A percentile compares a stretch with the other conserved stretches of the same genome.
These are phyloP conservation scores for Stachybotrys chartarum DNA, from an alignment of 2,329 filamentous ascomycete species.

Conservation along the genomic window DNA sequence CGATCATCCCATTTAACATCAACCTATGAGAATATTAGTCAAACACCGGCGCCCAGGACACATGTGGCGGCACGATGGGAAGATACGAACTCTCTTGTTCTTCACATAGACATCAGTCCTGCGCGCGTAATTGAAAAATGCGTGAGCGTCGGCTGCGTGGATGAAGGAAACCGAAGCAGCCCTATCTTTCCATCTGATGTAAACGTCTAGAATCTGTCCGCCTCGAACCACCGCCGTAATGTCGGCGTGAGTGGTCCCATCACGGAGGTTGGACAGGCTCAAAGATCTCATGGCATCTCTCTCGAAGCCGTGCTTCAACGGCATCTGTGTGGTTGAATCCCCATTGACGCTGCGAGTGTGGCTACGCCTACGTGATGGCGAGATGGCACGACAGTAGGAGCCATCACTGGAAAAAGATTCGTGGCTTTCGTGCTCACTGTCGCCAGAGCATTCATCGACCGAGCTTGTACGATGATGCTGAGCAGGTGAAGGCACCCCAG, in stretches of 20 bases:
- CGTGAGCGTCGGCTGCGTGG: slow-evolving; percentile 50
- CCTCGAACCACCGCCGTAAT: slow-evolving; percentile 59
- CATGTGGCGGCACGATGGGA: background rate
- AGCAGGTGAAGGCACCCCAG: background rate
- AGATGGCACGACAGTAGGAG: background rate
- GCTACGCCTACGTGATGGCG: background rate
- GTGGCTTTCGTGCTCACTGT: background rate
- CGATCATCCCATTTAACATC: slow-evolving; percentile 62
- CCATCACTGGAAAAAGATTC: background rate
- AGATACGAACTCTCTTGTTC: slow-evolving; percentile 53
- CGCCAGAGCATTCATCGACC: background rate
- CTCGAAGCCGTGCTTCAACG: slow-evolving; percentile 10
- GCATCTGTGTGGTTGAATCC: background rate
- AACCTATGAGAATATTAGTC: slow-evolving; percentile 39
- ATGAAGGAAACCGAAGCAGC: slow-evolving; percentile 64
- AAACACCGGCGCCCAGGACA: background rate
- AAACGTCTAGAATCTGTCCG: slow-evolving; percentile 63
- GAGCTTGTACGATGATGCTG: background rate
- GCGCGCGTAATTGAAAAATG: slow-evolving; percentile 59
- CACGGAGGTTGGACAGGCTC: slow-evolving; percentile 53
- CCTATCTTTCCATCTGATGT: slow-evolving; percentile 50
- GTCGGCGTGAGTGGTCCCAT: slow-evolving; percentile 57
- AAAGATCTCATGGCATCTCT: slow-evolving; percentile 48
- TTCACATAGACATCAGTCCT: slow-evolving; percentile 62
- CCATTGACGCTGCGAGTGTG: background rate